A percentile compares a stretch with the other conserved stretches of the same genome.
Conservation (phyloP, 1,284 basidiomycete genomes). For the Marasmius sp. region DNA sequence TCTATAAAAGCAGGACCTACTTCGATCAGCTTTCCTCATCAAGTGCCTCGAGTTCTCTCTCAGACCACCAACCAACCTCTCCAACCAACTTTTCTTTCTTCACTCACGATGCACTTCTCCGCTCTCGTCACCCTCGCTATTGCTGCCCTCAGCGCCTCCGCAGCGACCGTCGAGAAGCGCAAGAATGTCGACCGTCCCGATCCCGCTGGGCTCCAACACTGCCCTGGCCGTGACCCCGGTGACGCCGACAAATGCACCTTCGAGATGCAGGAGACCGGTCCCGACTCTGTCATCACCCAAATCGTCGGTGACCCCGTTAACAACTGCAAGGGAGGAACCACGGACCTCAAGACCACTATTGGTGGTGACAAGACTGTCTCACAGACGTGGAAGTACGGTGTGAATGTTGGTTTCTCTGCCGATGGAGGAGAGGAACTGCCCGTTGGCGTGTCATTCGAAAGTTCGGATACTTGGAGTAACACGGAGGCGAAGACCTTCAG, state of each 20-base stretch:
- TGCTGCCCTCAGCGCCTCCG: not conserved
- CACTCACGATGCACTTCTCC: not conserved
- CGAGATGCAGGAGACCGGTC: not conserved
- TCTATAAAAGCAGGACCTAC: not conserved
- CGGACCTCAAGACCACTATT: not conserved
- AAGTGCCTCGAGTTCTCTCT: not conserved
- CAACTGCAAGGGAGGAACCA: constrained; percentile 3
- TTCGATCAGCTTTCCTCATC: not conserved
- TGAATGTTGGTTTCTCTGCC: not conserved
- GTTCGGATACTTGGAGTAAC: constrained; percentile 1
- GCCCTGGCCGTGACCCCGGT: not conserved
- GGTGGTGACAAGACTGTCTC: not conserved
- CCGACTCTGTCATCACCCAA: not conserved
- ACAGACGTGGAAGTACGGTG: constrained; percentile 2
- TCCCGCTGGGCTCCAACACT: not conserved
- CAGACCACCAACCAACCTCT: not conserved
- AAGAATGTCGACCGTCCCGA: constrained; percentile 5
- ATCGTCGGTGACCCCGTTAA: not conserved
- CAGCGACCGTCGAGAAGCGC: not conserved
- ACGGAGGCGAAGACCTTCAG: constrained; percentile 2
- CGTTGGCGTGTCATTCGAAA: not conserved
- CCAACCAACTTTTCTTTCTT: not conserved
- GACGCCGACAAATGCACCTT: constrained; percentile 1
- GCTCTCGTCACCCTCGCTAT: not conserved
- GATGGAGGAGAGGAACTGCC: not conserved